Base-by-base conservation (phyloP, 495 filamentous ascomycete genomes). In the Talaromyces ruber region DNA sequence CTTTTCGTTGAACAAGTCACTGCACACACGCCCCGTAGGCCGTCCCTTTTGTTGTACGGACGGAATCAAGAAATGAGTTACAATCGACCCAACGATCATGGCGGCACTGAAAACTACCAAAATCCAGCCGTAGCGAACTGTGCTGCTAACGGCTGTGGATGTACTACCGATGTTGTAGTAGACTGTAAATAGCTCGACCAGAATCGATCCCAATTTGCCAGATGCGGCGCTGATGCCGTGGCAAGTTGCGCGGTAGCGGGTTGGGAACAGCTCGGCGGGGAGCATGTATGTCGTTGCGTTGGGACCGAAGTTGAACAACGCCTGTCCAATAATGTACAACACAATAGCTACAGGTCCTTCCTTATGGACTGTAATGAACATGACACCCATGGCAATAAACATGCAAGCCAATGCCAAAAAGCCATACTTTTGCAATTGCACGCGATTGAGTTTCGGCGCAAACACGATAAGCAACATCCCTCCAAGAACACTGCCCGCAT, bases 221-320 rank as follows among this genome's bases (percentile, higher is more conserved):
- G 64, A 16, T 14, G 75, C 79, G 24, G 78, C 78, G 25, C 71
- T 70, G 30, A 81, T 64, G 43, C 78, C 77, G 59, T 81, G 76
- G 61, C 71, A 74, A 2, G 74, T 74, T 59, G 69, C 72, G 28
- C 79, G 75, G 63, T 79, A 79, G 24, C 74, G 74, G 26, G 79
- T 79, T 22, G 79, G 79, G 66, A 80, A 82, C 18, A 78, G 63
- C 69, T 81, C 79, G 25, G 70, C 78, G 5, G 76, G 75, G 30
- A 76, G 68, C 70, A 75, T 72, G 61, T 71, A 75, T 4, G 72
- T 73, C 1, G 71, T 73, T n/a, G 72, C 68, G 54, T 75, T 75
- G 12, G 72, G 72, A 68, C 73, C 72, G 39, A 73, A 64, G 56
- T 71, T 69, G 64, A 74, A 76, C 5, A 73, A 45, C 25, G 71